Evolutionary conservation across 768 basidiomycete species (phyloP).

Genomic region (Suillus clintonianus): DNA sequence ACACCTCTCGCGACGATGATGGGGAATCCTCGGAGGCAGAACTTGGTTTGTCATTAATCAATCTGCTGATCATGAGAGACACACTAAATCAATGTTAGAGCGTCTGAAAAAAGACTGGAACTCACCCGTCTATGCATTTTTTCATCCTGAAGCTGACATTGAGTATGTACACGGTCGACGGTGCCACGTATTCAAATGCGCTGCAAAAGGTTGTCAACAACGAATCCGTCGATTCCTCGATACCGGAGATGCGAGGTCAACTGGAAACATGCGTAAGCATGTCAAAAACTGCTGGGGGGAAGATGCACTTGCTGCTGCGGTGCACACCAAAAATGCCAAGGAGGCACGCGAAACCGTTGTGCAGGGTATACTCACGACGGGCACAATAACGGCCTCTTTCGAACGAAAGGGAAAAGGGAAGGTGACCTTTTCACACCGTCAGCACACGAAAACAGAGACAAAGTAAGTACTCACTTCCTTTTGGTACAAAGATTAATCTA

Average conservation of each 20-base stretch:
- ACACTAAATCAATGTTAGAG: conserved; percentile 8
- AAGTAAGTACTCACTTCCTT: conserved; percentile 11
- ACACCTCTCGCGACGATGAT: too few species aligned
- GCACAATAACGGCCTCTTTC: conserved; percentile 28
- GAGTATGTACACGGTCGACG: conserved; percentile 16
- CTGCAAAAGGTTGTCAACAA: conserved; percentile 16
- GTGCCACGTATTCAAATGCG: conserved; percentile 27
- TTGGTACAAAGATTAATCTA: too few species aligned
- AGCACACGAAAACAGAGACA: conserved; percentile 20
- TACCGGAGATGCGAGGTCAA: conserved; percentile 25
- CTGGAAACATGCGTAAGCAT: conserved; percentile 31
- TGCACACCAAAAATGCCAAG: background rate
- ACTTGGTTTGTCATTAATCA: background rate
- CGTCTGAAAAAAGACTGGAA: conserved; percentile 25
- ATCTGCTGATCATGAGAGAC: background rate
- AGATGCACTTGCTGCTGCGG: conserved; percentile 15
- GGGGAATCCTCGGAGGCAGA: too few species aligned
- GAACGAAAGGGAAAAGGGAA: conserved; percentile 28
- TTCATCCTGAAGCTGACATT: conserved; percentile 18
- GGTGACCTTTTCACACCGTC: conserved; percentile 32
- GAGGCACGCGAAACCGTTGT: conserved; percentile 4
- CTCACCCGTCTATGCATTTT: conserved; percentile 31
- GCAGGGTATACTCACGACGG: too few species aligned
- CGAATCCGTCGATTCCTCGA: conserved; percentile 22
- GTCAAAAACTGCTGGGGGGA: conserved; percentile 34